Percentiles rank a stretch among this genome's conserved stretches.
Evolutionary conservation across 148 eudicot species (phyloP).

Genomic region (Cornus florida): DNA sequence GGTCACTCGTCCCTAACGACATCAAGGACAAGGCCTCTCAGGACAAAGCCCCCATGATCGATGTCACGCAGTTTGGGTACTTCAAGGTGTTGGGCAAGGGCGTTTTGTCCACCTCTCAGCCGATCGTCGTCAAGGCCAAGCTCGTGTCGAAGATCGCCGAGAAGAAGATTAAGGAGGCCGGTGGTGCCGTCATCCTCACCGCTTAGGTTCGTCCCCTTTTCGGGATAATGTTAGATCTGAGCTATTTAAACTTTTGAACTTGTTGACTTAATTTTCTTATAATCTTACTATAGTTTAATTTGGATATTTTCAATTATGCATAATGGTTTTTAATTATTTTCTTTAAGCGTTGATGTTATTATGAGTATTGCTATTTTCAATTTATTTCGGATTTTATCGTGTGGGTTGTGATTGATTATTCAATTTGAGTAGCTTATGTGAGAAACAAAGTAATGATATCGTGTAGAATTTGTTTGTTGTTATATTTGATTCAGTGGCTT

Average conservation of each 20-base stretch:
- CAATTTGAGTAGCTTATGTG: neutral
- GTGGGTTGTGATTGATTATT: neutral
- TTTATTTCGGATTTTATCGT: neutral
- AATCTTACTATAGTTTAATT: neutral
- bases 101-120: neutral
- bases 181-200: slow-evolving; percentile 6
- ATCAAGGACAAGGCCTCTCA: neutral
- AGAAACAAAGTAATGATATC: no score
- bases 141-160: slow-evolving; percentile 2
- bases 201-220: neutral
- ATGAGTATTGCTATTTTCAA: no score
- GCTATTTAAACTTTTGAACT: neutral
- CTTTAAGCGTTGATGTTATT: no score
- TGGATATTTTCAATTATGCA: neutral
- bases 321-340: no score
- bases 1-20: neutral
- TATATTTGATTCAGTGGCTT: no score
- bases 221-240: neutral
- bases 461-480: no score
- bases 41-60: neutral
- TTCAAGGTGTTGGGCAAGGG: slow-evolving; percentile 12
- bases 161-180: slow-evolving; percentile 15
- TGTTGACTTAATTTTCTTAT: no score
- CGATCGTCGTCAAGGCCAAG: slow-evolving; percentile 8
- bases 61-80: slow-evolving; percentile 8